Percentiles rank a stretch among this genome's conserved stretches.
phyloP scores from a whole-genome alignment of 371 early-diverging fungal species.

The Apophysomyces elegans region DNA sequence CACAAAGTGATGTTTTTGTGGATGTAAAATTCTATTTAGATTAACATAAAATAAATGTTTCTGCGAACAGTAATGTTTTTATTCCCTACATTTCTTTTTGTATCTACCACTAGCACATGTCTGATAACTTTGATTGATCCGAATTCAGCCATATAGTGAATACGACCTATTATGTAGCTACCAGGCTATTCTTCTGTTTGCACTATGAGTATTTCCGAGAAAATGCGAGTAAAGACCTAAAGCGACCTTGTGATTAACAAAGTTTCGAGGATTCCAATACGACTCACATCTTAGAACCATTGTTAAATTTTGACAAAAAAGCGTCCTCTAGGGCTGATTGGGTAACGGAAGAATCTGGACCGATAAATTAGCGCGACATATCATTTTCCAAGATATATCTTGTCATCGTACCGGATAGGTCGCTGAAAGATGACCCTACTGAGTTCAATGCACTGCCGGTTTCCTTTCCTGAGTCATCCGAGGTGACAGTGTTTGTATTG shows the following conservation, averaged over 20 bases:
- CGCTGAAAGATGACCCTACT: constrained; percentile 60
- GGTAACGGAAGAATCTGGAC: constrained; percentile 58
- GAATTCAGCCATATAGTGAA: too few relatives aligned
- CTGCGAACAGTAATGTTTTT: too few relatives aligned
- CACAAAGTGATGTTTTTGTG: too few relatives aligned
- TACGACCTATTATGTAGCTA: too few relatives aligned
- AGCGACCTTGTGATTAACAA: neutral
- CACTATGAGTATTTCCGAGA: constrained; percentile 21
- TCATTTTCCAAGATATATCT: neutral
- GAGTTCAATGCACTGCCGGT: constrained; percentile 52
- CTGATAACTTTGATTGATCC: too few relatives aligned
- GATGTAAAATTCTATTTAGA: too few relatives aligned
- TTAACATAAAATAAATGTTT: too few relatives aligned
- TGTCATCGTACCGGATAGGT: constrained; percentile 45
- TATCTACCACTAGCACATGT: too few relatives aligned
- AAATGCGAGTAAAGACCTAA: constrained; percentile 27
- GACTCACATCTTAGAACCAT: constrained; percentile 58
- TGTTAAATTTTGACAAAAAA: constrained; percentile 58
- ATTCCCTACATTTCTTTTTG: too few relatives aligned
- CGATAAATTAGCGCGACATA: neutral
- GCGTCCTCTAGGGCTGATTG: constrained; percentile 68
- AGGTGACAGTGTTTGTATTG: neutral
- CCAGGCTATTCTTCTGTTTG: too few relatives aligned
- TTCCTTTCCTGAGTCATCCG: constrained; percentile 16
- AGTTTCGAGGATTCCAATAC: neutral